These are phyloP conservation scores for Colletotrichum sp. DNA, from an alignment of 2,329 filamentous ascomycete genomes.

Conservation along the genomic window DNA sequence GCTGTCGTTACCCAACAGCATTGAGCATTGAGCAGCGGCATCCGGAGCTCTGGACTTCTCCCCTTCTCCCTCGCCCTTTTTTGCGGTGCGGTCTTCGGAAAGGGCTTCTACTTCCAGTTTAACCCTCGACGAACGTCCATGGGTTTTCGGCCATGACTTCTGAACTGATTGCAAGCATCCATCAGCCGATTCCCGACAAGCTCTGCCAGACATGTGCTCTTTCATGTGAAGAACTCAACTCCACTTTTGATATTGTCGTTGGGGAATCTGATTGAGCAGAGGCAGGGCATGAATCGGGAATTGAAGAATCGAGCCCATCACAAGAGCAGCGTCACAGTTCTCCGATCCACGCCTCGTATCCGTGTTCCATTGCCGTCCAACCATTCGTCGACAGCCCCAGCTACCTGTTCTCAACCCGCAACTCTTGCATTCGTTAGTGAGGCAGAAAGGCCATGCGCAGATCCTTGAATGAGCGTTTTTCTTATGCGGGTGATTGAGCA, in stretches of 20 bases:
- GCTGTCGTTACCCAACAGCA: not conserved
- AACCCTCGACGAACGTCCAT: not conserved
- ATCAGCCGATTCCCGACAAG: slow-evolving; percentile 16
- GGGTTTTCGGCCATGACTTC: not conserved
- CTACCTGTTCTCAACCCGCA: not conserved
- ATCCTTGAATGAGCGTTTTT: not conserved
- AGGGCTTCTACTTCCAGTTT: not conserved
- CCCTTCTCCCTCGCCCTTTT: not conserved
- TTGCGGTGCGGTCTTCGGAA: not conserved
- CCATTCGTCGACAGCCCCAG: not conserved
- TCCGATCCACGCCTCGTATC: slow-evolving; percentile 10
- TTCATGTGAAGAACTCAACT: slow-evolving; percentile 17
- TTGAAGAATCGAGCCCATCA: not conserved
- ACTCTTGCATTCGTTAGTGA: not conserved
- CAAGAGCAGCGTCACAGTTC: not conserved
- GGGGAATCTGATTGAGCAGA: slow-evolving; percentile 10
- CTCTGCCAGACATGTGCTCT: not conserved
- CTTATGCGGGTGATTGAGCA: not conserved
- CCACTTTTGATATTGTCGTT: slow-evolving; percentile 18
- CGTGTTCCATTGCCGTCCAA: slow-evolving; percentile 5
- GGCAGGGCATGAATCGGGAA: not conserved
- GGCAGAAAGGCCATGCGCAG: not conserved
- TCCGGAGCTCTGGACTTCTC: not conserved
- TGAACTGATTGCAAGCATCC: slow-evolving; percentile 4
- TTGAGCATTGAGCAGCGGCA: not conserved